A percentile compares a stretch with the other conserved stretches of the same genome.
Conservation (phyloP, 495 filamentous ascomycete genomes). For the Penicillium lagena region DNA sequence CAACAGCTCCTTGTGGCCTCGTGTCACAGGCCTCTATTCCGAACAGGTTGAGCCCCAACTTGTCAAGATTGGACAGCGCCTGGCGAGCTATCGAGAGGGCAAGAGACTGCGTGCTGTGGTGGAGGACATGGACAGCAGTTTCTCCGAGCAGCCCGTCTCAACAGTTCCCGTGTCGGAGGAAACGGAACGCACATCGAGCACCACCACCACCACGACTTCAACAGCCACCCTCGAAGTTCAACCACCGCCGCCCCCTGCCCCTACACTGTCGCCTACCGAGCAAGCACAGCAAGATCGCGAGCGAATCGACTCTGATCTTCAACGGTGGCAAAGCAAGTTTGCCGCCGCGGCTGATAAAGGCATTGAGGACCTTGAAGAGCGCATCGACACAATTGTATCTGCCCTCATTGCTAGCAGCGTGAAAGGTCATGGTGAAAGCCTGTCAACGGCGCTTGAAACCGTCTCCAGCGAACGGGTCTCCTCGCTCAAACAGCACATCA, state of each 20-base stretch:
- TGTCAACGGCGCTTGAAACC: conserved; percentile 63
- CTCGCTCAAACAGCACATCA: conserved; percentile 61
- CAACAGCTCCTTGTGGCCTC: conserved; percentile 70
- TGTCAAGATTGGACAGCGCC: conserved; percentile 80
- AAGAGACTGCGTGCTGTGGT: conserved; percentile 53
- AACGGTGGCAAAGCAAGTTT: conserved; percentile 81
- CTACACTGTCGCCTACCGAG: conserved; percentile 30
- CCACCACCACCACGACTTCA: conserved; percentile 14
- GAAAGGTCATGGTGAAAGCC: conserved; percentile 58
- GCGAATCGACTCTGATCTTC: conserved; percentile 70
- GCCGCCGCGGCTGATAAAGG: conserved; percentile 75
- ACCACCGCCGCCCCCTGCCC: conserved; percentile 25
- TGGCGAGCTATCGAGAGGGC: conserved; percentile 74
- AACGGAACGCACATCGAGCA: conserved; percentile 10
- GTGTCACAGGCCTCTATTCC: conserved; percentile 69
- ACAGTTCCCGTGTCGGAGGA: conserved; percentile 15
- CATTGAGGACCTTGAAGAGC: conserved; percentile 58
- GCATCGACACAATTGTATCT: conserved; percentile 72
- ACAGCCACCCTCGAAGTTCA: conserved; percentile 14
- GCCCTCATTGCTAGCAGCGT: conserved; percentile 61
- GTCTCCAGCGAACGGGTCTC: conserved; percentile 55
- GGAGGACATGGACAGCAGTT: conserved; percentile 44
- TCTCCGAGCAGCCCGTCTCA: conserved; percentile 22
- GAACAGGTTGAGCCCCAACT: conserved; percentile 95
- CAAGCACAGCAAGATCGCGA: conserved; percentile 51